These are phyloP conservation scores for Trametes gibbosa DNA, from an alignment of 768 basidiomycete genomes.

Conservation along the genomic window DNA sequence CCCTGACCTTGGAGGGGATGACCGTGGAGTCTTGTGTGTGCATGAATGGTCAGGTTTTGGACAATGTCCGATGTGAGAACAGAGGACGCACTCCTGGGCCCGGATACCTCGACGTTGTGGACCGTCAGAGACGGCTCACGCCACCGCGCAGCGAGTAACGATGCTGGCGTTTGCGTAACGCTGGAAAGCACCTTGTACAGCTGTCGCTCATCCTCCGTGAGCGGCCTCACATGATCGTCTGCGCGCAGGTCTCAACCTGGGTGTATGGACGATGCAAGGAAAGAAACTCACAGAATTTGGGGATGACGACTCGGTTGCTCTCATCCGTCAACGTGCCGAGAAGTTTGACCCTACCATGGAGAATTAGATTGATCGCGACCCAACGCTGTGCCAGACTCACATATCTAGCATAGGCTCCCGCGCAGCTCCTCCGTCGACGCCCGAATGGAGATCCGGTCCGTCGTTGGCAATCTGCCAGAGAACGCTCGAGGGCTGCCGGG, in stretches of 20 bases:
- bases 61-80: background rate
- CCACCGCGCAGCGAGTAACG: slow-evolving; percentile 78
- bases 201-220: slow-evolving; percentile 63
- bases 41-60: background rate
- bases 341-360: slow-evolving; percentile 63
- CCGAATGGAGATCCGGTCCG: slow-evolving; percentile 86
- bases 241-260: background rate
- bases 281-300: slow-evolving; percentile 77
- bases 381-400: slow-evolving; percentile 39
- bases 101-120: slow-evolving; percentile 81
- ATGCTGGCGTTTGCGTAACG: slow-evolving; percentile 64
- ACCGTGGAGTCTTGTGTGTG: slow-evolving; percentile 68
- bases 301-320: slow-evolving; percentile 61
- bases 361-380: too few species aligned
- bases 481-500: background rate
- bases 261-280: background rate
- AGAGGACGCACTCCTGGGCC: slow-evolving; percentile 61
- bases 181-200: slow-evolving; percentile 68
- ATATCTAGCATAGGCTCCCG: slow-evolving; percentile 94
- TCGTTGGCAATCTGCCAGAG: slow-evolving; percentile 58
- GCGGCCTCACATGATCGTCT: slow-evolving; percentile 78
- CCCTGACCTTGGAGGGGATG: slow-evolving; percentile 81
- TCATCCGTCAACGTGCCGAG: slow-evolving; percentile 67
- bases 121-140: slow-evolving; percentile 88
- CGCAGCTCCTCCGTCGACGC: slow-evolving; percentile 87